Percentiles rank a stretch among this genome's conserved stretches.
Evolutionary conservation across 352 stramenopile genomes (phyloP).

Genomic region (Phytophthora lateralis): DNA sequence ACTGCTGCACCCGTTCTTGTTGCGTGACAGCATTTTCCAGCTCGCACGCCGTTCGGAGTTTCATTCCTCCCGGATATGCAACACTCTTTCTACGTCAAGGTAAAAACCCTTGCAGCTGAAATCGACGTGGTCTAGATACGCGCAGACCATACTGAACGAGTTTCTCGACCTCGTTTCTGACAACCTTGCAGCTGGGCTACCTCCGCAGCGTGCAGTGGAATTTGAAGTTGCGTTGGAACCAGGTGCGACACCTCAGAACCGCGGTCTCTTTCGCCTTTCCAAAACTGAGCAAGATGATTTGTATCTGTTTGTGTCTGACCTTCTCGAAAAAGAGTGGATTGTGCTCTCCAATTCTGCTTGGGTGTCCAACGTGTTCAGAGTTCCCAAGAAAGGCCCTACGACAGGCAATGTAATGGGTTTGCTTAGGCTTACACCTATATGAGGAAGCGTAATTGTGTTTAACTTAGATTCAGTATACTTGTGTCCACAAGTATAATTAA

Average conservation of each 20-base stretch:
- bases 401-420: too few relatives aligned
- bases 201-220: not conserved
- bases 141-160: not conserved
- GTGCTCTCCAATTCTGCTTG: not conserved
- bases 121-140: not conserved
- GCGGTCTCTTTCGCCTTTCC: not conserved
- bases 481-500: too few relatives aligned
- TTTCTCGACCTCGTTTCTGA: not conserved
- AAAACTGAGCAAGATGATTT: not conserved
- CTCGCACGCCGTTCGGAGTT: too few relatives aligned
- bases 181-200: not conserved
- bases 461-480: too few relatives aligned
- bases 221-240: not conserved
- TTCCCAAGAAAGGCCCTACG: not conserved
- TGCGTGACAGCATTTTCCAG: too few relatives aligned
- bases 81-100: not conserved
- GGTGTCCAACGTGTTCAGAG: not conserved
- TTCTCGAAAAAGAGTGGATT: not conserved
- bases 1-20: too few relatives aligned
- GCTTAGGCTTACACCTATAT: too few relatives aligned
- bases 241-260: not conserved
- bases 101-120: not conserved
- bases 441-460: too few relatives aligned
- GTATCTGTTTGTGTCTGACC: not conserved
- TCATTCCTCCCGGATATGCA: not conserved